phyloP scores from a whole-genome alignment of 2,329 filamentous ascomycete species.

The Dendrostoma leiphaemia region DNA sequence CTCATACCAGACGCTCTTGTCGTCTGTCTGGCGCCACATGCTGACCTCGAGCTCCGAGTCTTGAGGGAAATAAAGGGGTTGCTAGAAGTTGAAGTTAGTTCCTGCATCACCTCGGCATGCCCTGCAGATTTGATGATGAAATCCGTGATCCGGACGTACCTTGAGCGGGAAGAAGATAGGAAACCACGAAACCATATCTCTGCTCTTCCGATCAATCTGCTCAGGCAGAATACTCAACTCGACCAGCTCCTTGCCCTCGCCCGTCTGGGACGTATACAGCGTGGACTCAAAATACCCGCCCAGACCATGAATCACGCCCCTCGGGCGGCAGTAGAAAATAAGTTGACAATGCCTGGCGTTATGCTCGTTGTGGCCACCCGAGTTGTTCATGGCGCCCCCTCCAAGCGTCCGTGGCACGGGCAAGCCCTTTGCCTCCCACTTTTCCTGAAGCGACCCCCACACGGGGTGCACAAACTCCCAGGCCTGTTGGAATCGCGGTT shows the following conservation, averaged over 20 bases:
- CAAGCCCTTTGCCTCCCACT: conserved; percentile 43
- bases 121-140: neutral
- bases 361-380: conserved; percentile 84
- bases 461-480: conserved; percentile 82
- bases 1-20: conserved; percentile 97
- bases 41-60: conserved; percentile 83
- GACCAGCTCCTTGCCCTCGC: conserved; percentile 51
- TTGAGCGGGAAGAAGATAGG: conserved; percentile 97
- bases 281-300: conserved; percentile 96
- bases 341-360: conserved; percentile 79
- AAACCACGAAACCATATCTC: conserved; percentile 99
- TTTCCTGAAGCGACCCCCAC: conserved; percentile 37
- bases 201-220: conserved; percentile 87
- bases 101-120: too few species aligned
- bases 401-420: conserved; percentile 60
- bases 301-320: conserved; percentile 85
- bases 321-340: conserved; percentile 73
- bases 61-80: conserved; percentile 80
- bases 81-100: too few species aligned
- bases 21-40: conserved; percentile 96
- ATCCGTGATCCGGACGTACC: conserved; percentile 49
- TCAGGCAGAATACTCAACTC: conserved; percentile 93
- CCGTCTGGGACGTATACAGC: conserved; percentile 65
- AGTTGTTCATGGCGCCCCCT: conserved; percentile 70
- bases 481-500: conserved; percentile 66